Evolutionary conservation across 306 rosid species (phyloP).

Genomic region (Malus sylvestris): DNA sequence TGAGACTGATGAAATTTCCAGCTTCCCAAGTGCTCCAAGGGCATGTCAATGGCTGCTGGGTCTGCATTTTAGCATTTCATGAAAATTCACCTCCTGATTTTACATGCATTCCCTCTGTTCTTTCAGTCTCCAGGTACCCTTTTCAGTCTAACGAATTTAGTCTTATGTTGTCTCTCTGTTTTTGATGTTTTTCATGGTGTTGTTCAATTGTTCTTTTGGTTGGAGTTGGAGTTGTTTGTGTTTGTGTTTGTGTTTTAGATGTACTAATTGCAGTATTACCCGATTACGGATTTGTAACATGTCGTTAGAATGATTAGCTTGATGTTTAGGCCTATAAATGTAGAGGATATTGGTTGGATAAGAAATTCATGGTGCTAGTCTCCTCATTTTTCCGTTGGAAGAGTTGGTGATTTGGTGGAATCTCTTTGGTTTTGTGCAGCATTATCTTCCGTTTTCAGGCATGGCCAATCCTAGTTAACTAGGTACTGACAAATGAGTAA

Average conservation of each 20-base stretch:
- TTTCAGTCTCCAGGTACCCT: slow-evolving; percentile 44
- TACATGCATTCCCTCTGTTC: slow-evolving; percentile 36
- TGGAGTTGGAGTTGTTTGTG: neutral
- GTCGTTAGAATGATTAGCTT: neutral
- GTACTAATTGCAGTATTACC: neutral
- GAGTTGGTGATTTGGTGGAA: neutral
- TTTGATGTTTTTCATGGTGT: neutral
- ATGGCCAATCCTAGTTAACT: neutral
- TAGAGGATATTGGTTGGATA: neutral
- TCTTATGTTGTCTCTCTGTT: neutral
- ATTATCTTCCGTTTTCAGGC: slow-evolving; percentile 1
- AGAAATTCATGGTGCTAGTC: slow-evolving; percentile 1
- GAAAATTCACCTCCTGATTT: slow-evolving; percentile 28
- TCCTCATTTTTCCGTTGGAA: neutral
- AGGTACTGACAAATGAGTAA: neutral
- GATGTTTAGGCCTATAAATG: neutral
- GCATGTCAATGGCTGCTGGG: slow-evolving; percentile 57
- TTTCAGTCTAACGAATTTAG: neutral
- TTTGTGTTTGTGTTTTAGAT: neutral
- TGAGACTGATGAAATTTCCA: slow-evolving; percentile 22
- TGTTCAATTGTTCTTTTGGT: neutral
- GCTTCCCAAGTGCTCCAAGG: slow-evolving; percentile 37
- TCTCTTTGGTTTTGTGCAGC: neutral
- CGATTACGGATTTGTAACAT: neutral
- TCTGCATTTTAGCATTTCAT: slow-evolving; percentile 60